Conservation (phyloP, 306 rosid genomes). For the Hippophae gyantsensis region DNA sequence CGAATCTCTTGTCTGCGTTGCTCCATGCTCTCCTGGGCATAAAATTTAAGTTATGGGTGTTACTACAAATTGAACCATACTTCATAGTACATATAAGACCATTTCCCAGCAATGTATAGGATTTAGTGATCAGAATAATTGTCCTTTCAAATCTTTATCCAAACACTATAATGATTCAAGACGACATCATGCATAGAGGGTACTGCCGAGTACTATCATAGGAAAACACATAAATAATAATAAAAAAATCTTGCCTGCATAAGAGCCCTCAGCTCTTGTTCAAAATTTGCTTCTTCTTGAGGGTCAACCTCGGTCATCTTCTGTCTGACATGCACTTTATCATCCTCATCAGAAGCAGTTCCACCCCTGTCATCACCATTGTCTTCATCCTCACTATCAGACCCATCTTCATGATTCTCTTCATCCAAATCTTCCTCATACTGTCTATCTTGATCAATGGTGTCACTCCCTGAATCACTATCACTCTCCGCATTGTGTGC, state of each 20-base stretch:
- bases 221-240: too few species aligned
- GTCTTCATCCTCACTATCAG: constrained; percentile 75
- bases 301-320: constrained; percentile 80
- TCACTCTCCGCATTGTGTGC: constrained; percentile 61
- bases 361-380: constrained; percentile 63
- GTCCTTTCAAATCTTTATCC: background rate
- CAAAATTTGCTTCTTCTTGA: constrained; percentile 80
- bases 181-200: constrained; percentile 5
- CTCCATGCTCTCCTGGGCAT: constrained; percentile 94
- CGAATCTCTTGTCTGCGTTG: constrained; percentile 80
- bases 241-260: constrained; percentile 54
- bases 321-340: constrained; percentile 92
- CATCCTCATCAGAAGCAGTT: constrained; percentile 89
- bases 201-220: constrained; percentile 8
- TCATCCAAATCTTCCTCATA: constrained; percentile 79
- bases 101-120: background rate
- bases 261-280: constrained; percentile 89
- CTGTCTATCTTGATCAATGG: constrained; percentile 57
- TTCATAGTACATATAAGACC: background rate
- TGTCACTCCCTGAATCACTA: constrained; percentile 81
- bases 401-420: constrained; percentile 70
- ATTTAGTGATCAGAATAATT: background rate
- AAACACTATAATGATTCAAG: background rate
- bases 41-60: constrained; percentile 7
- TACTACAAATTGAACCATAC: too few species aligned